Evolutionary conservation across 2,329 filamentous ascomycete genomes (phyloP).

Genomic region (Pezizomycotina sp.): DNA sequence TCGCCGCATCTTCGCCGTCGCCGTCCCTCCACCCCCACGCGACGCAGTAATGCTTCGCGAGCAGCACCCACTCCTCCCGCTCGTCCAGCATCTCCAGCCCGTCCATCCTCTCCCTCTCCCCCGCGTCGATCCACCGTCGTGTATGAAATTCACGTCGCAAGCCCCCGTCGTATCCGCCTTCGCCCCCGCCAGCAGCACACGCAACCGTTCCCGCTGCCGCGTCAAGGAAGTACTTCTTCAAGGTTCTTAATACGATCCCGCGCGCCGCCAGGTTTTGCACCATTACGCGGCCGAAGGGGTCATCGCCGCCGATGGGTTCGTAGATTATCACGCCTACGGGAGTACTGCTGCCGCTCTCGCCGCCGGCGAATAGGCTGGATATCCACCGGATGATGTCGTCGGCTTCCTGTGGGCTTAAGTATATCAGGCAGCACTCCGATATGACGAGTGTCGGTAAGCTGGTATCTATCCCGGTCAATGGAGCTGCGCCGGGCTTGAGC

Average conservation of each 20-base stretch:
- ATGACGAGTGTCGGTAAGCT: slow-evolving; percentile 58
- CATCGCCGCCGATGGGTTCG: slow-evolving; percentile 69
- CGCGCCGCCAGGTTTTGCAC: slow-evolving; percentile 69
- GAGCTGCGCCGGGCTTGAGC: slow-evolving; percentile 17
- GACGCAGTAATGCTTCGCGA: slow-evolving; percentile 79
- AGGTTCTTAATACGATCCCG: slow-evolving; percentile 67
- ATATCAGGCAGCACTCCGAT: slow-evolving; percentile 91
- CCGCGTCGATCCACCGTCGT: slow-evolving; percentile 34
- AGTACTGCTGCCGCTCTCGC: slow-evolving; percentile 22
- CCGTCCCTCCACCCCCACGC: slow-evolving; percentile 66
- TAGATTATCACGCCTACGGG: slow-evolving; percentile 57
- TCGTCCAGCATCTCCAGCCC: slow-evolving; percentile 78
- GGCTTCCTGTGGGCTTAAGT: slow-evolving; percentile 53
- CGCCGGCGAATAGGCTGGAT: slow-evolving; percentile 26
- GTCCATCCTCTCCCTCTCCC: slow-evolving; percentile 66
- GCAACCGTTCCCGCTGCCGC: slow-evolving; percentile 34
- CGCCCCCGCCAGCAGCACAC: slow-evolving; percentile 13
- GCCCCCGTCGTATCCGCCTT: no score
- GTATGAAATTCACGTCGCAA: no score
- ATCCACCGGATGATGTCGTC: slow-evolving; percentile 50
- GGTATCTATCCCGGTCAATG: slow-evolving; percentile 20
- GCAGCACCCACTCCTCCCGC: slow-evolving; percentile 77
- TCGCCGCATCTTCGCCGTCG: slow-evolving; percentile 9
- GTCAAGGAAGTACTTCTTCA: slow-evolving; percentile 51
- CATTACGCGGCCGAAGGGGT: slow-evolving; percentile 86